Evolutionary conservation across 2,329 filamentous ascomycete genomes (phyloP), one percentile per base, ranked within the genome.

Genomic region (Alternaria alternata): DNA sequence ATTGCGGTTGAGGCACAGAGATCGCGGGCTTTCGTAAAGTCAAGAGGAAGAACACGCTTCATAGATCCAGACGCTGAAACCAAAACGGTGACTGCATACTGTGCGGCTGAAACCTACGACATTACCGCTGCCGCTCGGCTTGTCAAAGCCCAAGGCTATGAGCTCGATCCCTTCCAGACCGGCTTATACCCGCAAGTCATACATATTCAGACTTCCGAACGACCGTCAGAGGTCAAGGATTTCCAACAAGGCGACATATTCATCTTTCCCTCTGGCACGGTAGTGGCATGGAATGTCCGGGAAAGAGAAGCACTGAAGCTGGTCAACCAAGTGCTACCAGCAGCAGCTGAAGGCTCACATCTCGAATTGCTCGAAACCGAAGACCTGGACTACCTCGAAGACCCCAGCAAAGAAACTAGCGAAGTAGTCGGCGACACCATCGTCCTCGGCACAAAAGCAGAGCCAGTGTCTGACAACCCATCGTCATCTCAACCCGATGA

Each of bases 201-300:
- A 36, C 88, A 91, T 68, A 79, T 90, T 14, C 82, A 81, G 56
- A 81, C 80, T 7, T 77, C 76, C 0, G 79, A 80, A 48, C 70
- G 75, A 51, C 69, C 77, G 7, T 68, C 74, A 18, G 75, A 77
- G 59, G 72, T 78, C 51, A 77, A 82, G 81, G 55, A 82, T 83
- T 72, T 78, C 86, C 87, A 74, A 38, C 72, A 74, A 49, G 94
- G 93, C 34, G 95, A 99, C 79, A 88, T 98, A 51, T 98, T 98
- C 75, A 89, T 99, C 57, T 99, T 99, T 68, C 93, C 94, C 8
- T 97, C 94, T 0, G 95, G 95, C 11, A 96, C 94, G 12, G 86
- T 98, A 7, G 95, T 98, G 6, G 90, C 92, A 24, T 99, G 95
- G 95, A 91, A 92, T 5, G 84, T 97, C 1, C 89, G 92, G 1